phyloP scores from a whole-genome alignment of 768 basidiomycete species.

The Suillus tomentosus region DNA sequence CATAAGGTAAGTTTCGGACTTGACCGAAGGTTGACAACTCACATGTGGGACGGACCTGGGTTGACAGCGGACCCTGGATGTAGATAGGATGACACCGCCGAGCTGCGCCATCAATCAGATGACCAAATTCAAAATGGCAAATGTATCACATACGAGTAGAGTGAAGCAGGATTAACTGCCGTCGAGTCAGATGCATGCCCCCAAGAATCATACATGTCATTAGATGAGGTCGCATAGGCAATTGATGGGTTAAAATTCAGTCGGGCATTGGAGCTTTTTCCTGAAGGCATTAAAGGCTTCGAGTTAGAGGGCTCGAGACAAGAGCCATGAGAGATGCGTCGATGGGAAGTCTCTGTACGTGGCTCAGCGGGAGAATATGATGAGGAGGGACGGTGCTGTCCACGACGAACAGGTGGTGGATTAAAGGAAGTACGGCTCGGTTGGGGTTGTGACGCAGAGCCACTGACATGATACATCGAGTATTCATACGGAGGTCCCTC shows the following conservation, averaged over 20 bases:
- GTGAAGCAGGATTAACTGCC: slow-evolving; percentile 36
- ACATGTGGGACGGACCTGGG: slow-evolving; percentile 22
- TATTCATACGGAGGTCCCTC: slow-evolving; percentile 40
- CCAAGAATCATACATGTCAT: slow-evolving; percentile 1
- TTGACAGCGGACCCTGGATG: slow-evolving; percentile 17
- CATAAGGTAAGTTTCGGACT: not conserved
- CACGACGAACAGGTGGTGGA: slow-evolving; percentile 18
- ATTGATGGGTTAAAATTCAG: slow-evolving; percentile 47
- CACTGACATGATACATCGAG: slow-evolving; percentile 18
- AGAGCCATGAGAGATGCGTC: slow-evolving; percentile 22
- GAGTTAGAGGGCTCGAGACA: slow-evolving; percentile 11
- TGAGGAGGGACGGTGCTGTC: slow-evolving; percentile 14
- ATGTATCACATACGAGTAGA: slow-evolving; percentile 56
- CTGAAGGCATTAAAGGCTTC: not conserved
- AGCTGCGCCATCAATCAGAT: slow-evolving; percentile 34
- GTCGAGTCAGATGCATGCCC: slow-evolving; percentile 18
- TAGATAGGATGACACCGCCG: slow-evolving; percentile 55
- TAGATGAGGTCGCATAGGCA: slow-evolving; percentile 42
- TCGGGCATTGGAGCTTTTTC: slow-evolving; percentile 12
- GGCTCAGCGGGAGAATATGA: slow-evolving; percentile 13
- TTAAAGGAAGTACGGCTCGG: slow-evolving; percentile 24
- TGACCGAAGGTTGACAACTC: slow-evolving; percentile 15
- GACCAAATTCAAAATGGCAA: not conserved
- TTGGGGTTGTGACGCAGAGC: slow-evolving; percentile 26
- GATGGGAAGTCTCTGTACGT: slow-evolving; percentile 19